phyloP scores from a whole-genome alignment of 495 filamentous ascomycete species.

The Hyaloscypha variabilis region DNA sequence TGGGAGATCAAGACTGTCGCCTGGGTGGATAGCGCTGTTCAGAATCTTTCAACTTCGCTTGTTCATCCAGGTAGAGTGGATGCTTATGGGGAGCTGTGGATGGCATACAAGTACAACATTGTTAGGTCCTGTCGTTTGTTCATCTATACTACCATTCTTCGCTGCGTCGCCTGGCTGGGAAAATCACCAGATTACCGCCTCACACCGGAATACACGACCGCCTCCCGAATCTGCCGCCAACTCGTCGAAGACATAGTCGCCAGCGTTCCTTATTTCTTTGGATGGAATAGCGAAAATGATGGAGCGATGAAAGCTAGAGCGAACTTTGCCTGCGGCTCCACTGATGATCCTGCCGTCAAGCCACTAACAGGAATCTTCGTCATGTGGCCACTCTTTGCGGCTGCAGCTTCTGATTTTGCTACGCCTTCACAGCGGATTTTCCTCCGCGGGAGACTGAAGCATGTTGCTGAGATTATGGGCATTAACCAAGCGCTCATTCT shows the following conservation, averaged over 20 bases:
- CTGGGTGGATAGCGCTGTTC: slow-evolving; percentile 41
- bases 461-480: slow-evolving; percentile 47
- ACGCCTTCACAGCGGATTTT: slow-evolving; percentile 50
- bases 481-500: slow-evolving; percentile 50
- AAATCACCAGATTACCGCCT: slow-evolving; percentile 51
- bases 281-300: slow-evolving; percentile 45
- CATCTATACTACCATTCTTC: slow-evolving; percentile 44
- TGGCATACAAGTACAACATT: slow-evolving; percentile 49
- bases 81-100: slow-evolving; percentile 52
- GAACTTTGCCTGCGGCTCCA: slow-evolving; percentile 44
- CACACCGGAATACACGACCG: slow-evolving; percentile 51
- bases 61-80: slow-evolving; percentile 54
- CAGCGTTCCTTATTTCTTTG: slow-evolving; percentile 52
- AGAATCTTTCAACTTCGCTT: slow-evolving; percentile 41
- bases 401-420: slow-evolving; percentile 47
- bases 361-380: slow-evolving; percentile 48
- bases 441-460: slow-evolving; percentile 44
- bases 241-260: slow-evolving; percentile 52
- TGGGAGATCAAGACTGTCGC: slow-evolving; percentile 47
- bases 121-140: slow-evolving; percentile 44
- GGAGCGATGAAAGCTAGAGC: slow-evolving; percentile 17
- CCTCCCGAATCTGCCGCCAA: slow-evolving; percentile 41
- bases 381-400: slow-evolving; percentile 44
- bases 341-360: slow-evolving; percentile 34
- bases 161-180: slow-evolving; percentile 52